Evolutionary conservation across 768 basidiomycete species (phyloP).

Genomic region (Amanita pallidorosea): DNA sequence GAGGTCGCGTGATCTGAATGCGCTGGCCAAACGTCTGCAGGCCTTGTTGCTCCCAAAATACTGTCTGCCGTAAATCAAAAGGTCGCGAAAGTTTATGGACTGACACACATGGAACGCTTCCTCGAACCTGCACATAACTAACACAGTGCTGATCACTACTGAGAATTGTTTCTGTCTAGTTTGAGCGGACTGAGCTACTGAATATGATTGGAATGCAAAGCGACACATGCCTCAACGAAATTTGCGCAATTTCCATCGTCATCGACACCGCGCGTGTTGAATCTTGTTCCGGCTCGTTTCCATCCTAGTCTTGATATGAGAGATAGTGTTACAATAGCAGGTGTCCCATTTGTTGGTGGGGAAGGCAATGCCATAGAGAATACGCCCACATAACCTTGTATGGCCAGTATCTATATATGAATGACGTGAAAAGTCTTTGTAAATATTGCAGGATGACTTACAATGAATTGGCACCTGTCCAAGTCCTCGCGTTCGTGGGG

Average conservation of each 20-base stretch:
- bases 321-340: slow-evolving; percentile 61
- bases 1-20: slow-evolving; percentile 91
- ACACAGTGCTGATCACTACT: slow-evolving; percentile 80
- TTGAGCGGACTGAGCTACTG: slow-evolving; percentile 7
- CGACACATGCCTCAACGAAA: slow-evolving; percentile 73
- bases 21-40: slow-evolving; percentile 89
- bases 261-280: slow-evolving; percentile 94
- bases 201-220: not conserved
- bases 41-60: slow-evolving; percentile 99
- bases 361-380: slow-evolving; percentile 68
- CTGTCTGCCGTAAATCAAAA: slow-evolving; percentile 26
- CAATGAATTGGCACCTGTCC: slow-evolving; percentile 79
- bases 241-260: slow-evolving; percentile 94
- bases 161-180: slow-evolving; percentile 82
- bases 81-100: slow-evolving; percentile 2
- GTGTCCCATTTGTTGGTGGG: slow-evolving; percentile 65
- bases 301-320: slow-evolving; percentile 85
- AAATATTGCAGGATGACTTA: slow-evolving; percentile 25
- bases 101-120: slow-evolving; percentile 85
- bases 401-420: slow-evolving; percentile 60
- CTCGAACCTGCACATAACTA: slow-evolving; percentile 90
- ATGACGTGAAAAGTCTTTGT: slow-evolving; percentile 6
- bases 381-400: slow-evolving; percentile 90
- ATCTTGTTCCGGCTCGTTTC: slow-evolving; percentile 94
- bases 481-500: slow-evolving; percentile 58